Evolutionary conservation across 768 basidiomycete genomes (phyloP), one percentile per base, ranked within the genome.

Genomic region (Hortiboletus flavorubellus): DNA sequence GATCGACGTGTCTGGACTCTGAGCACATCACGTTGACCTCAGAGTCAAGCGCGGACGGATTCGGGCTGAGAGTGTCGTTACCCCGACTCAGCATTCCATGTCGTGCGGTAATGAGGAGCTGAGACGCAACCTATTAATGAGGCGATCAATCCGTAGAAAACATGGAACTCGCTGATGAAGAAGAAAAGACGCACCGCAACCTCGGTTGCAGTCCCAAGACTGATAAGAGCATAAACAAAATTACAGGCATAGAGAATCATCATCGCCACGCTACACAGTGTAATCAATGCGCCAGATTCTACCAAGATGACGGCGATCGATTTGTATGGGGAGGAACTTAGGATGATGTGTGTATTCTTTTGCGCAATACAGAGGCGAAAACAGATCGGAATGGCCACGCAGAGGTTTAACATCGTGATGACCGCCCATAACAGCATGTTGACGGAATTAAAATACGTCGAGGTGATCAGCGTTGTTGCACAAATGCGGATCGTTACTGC

Each of bases 231-330:
- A 15, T 51, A 44, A 0, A 16, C 1, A 44, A 43, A 54, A 4
- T 41, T 34, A 8, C 15, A 10, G 12, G 46, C 39, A 12, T 57
- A 58, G 26, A 66, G 41, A 9, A 60, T 21, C 33, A 49, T 40
- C 59, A 64, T 61, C 8, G 21, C 18, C n/a, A 55, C 8, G 5
- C 51, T 51, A 21, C 45, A 51, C 8, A 35, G 14, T 1, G 56
- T 57, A 2, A 64, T 44, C 31, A 67, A 40, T 1, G 59, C 46
- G 12, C 61, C 53, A 5, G 61, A 68, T 48, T 67, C 66, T 5
- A 67, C 51, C 15, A 59, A 7, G 47, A 67, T 41, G 40, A 67
- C 47, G 29, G 38, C 50, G 39, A 46, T n/a, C n/a, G 61, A 56
- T 46, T 49, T 61, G 46, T 47, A 46, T 11, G 49, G 56, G 10